phyloP scores from a whole-genome alignment of 306 rosid genomes.

The Trifolium dubium region DNA sequence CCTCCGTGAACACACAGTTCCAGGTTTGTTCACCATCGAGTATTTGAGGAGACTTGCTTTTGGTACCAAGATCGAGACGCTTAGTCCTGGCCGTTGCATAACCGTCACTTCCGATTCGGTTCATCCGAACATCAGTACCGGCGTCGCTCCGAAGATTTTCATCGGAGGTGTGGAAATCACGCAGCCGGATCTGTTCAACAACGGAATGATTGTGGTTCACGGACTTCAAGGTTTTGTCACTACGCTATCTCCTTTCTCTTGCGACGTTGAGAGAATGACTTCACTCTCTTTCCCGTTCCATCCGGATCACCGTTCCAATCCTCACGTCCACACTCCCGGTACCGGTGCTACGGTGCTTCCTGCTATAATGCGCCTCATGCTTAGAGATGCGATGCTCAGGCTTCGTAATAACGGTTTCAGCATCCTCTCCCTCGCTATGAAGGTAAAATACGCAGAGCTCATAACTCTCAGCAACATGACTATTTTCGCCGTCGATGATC shows the following conservation, averaged over 20 bases:
- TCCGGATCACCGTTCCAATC: slow-evolving; percentile 49
- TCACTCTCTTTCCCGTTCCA: slow-evolving; percentile 63
- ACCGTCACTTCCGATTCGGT: slow-evolving; percentile 58
- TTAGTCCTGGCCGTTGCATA: slow-evolving; percentile 76
- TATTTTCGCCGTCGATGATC: slow-evolving; percentile 65
- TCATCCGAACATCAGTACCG: slow-evolving; percentile 28
- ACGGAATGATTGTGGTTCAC: slow-evolving; percentile 64
- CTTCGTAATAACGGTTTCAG: slow-evolving; percentile 74
- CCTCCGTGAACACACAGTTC: slow-evolving; percentile 70
- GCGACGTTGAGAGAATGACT: slow-evolving; percentile 65
- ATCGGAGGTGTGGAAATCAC: slow-evolving; percentile 71
- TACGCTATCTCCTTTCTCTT: slow-evolving; percentile 66
- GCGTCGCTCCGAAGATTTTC: slow-evolving; percentile 49
- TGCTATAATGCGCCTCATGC: slow-evolving; percentile 65
- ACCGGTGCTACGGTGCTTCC: slow-evolving; percentile 41
- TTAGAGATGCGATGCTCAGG: slow-evolving; percentile 69
- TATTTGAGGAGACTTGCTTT: slow-evolving; percentile 65
- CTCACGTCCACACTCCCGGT: slow-evolving; percentile 36
- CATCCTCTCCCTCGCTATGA: slow-evolving; percentile 68
- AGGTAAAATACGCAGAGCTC: slow-evolving; percentile 65
- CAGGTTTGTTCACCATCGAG: slow-evolving; percentile 66
- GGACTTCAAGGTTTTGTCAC: slow-evolving; percentile 70
- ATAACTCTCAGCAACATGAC: slow-evolving; percentile 66
- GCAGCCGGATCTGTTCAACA: slow-evolving; percentile 67
- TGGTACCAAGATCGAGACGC: slow-evolving; percentile 69